phyloP scores from a whole-genome alignment of 176 grass and related monocot genomes.

The Oryza brachyantha region DNA sequence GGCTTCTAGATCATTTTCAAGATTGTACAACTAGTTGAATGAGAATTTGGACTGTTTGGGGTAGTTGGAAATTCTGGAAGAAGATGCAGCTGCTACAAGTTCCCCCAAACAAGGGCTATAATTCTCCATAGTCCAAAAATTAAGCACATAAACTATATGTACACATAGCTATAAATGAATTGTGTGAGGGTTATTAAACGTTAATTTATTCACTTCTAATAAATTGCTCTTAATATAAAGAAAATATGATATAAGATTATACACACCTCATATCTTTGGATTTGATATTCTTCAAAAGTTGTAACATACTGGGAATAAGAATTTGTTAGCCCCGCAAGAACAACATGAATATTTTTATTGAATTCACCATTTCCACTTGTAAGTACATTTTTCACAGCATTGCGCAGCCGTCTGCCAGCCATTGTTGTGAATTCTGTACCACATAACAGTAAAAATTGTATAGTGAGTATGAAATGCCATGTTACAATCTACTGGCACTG shows the following conservation, averaged over 20 bases:
- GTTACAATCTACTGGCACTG: slow-evolving; percentile 8
- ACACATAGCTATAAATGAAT: neutral
- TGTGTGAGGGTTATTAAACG: neutral
- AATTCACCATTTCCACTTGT: slow-evolving; percentile 59
- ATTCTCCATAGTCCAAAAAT: too few relatives aligned
- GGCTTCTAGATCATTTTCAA: too few relatives aligned
- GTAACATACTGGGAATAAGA: slow-evolving; percentile 95
- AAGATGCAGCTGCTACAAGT: too few relatives aligned
- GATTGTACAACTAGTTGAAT: too few relatives aligned
- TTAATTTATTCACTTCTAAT: neutral
- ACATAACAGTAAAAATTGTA: slow-evolving; percentile 9
- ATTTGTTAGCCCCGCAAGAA: slow-evolving; percentile 90
- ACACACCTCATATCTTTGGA: slow-evolving; percentile 96
- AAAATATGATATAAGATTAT: neutral
- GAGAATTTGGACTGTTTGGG: too few relatives aligned
- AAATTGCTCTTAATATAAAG: slow-evolving; percentile 4
- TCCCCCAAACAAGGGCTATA: too few relatives aligned
- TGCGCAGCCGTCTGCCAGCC: slow-evolving; percentile 79
- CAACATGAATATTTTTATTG: slow-evolving; percentile 62
- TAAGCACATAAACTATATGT: neutral
- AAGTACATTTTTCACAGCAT: slow-evolving; percentile 76
- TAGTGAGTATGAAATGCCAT: slow-evolving; percentile 9
- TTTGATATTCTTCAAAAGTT: slow-evolving; percentile 88
- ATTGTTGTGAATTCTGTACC: slow-evolving; percentile 94
- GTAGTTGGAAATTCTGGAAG: too few relatives aligned